Percentiles rank a stretch among this genome's conserved stretches.
Conservation (phyloP, 345 rosid species). For the Bruguiera gymnorhiza region DNA sequence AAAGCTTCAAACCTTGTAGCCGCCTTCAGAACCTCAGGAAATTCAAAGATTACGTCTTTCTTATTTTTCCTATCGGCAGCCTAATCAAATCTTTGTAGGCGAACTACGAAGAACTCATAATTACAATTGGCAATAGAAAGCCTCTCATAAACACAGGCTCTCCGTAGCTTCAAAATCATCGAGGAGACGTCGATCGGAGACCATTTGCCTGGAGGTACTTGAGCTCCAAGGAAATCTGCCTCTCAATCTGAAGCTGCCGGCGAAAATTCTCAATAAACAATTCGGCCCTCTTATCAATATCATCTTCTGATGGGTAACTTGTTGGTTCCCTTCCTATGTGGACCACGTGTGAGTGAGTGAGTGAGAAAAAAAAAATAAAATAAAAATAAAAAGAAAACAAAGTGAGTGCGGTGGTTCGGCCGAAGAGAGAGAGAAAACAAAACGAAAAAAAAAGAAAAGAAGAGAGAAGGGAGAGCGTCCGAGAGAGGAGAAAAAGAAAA, state of each 20-base stretch:
- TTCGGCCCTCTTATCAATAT: conserved; percentile 38
- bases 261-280: conserved; percentile 42
- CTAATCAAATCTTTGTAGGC: background rate
- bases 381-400: too few species aligned
- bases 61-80: background rate
- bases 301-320: conserved; percentile 44
- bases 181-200: background rate
- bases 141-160: background rate
- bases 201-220: conserved; percentile 15
- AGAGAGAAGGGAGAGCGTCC: too few species aligned
- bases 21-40: background rate
- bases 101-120: background rate
- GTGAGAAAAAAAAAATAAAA: too few species aligned
- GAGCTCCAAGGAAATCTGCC: conserved; percentile 41
- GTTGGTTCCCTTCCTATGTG: too few species aligned
- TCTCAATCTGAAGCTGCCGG: conserved; percentile 35
- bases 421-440: too few species aligned
- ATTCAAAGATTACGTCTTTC: background rate
- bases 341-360: too few species aligned
- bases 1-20: background rate
- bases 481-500: too few species aligned
- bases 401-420: too few species aligned
- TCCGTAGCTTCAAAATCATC: background rate
- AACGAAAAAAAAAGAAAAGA: too few species aligned
- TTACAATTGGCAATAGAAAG: background rate